A percentile compares a stretch with the other conserved stretches of the same genome.
These are phyloP conservation scores for Ceratocystis cacaofunesta DNA, from an alignment of 2,329 filamentous ascomycete genomes.

Conservation along the genomic window DNA sequence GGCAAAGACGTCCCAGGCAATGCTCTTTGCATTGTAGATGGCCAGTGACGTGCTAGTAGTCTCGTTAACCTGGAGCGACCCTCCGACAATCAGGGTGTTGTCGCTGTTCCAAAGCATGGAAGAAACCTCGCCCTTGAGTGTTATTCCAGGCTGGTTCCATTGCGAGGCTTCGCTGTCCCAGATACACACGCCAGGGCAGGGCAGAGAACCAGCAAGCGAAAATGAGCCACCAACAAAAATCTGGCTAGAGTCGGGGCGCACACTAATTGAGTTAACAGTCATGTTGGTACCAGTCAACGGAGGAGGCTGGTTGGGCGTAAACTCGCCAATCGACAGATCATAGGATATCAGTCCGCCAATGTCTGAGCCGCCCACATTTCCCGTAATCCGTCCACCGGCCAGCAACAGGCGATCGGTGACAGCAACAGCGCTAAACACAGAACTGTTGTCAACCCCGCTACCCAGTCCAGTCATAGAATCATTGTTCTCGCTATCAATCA, in stretches of 20 bases:
- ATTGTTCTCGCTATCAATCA: slow-evolving; percentile 63
- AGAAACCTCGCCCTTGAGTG: slow-evolving; percentile 54
- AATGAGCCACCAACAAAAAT: slow-evolving; percentile 83
- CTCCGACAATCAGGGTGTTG: slow-evolving; percentile 59
- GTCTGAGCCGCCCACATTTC: slow-evolving; percentile 44
- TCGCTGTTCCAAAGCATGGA: slow-evolving; percentile 62
- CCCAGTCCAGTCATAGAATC: slow-evolving; percentile 55
- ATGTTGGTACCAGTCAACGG: slow-evolving; percentile 54
- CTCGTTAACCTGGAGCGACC: slow-evolving; percentile 54
- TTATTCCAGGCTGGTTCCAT: slow-evolving; percentile 67
- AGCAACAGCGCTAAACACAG: slow-evolving; percentile 59
- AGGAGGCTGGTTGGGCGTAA: slow-evolving; percentile 53
- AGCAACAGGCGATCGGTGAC: slow-evolving; percentile 55
- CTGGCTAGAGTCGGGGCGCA: slow-evolving; percentile 53
- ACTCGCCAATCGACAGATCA: slow-evolving; percentile 51
- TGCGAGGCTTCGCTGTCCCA: slow-evolving; percentile 56
- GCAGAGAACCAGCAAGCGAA: slow-evolving; percentile 64
- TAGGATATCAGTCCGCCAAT: slow-evolving; percentile 69
- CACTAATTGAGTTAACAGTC: slow-evolving; percentile 61
- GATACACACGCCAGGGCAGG: slow-evolving; percentile 68
- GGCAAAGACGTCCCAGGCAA: slow-evolving; percentile 51
- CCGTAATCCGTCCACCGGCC: slow-evolving; percentile 67
- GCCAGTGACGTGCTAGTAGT: slow-evolving; percentile 50
- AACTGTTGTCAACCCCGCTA: slow-evolving; percentile 50
- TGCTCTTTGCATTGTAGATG: slow-evolving; percentile 52